These are phyloP conservation scores for Ascochyta lentis DNA, from an alignment of 2,329 filamentous ascomycete genomes.

Conservation along the genomic window DNA sequence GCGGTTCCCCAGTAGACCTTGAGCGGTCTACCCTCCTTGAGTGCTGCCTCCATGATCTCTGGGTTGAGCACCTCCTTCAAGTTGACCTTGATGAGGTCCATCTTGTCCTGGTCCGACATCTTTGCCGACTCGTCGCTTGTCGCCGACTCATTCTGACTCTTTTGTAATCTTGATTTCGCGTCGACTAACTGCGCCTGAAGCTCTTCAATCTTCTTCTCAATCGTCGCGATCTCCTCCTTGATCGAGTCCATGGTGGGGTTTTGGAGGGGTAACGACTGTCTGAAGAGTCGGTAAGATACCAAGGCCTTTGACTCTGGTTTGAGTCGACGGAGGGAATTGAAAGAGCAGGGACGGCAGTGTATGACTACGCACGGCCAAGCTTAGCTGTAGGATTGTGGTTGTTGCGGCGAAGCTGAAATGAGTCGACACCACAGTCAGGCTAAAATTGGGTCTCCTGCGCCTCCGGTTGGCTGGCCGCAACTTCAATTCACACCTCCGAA, in stretches of 20 bases:
- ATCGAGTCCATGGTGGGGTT: conserved; percentile 43
- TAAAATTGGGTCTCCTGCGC: conserved; percentile 20
- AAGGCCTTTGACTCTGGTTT: neutral
- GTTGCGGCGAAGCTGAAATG: conserved; percentile 18
- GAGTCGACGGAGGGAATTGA: neutral
- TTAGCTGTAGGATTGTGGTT: conserved; percentile 14
- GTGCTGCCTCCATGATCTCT: conserved; percentile 77
- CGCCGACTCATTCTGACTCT: conserved; percentile 26
- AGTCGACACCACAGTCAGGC: conserved; percentile 15
- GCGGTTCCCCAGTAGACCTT: conserved; percentile 90
- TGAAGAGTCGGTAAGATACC: conserved; percentile 1
- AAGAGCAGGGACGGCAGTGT: conserved; percentile 2
- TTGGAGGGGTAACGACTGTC: conserved; percentile 21
- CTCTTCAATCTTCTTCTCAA: conserved; percentile 43
- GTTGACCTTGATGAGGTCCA: conserved; percentile 80
- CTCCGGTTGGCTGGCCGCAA: conserved; percentile 16
- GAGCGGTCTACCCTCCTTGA: conserved; percentile 70
- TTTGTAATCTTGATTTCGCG: conserved; percentile 37
- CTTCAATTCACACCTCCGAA: neutral
- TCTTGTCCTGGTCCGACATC: conserved; percentile 64
- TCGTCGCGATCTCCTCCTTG: conserved; percentile 40
- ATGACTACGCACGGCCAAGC: conserved; percentile 6
- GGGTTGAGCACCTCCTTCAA: conserved; percentile 82
- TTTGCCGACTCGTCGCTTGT: conserved; percentile 31
- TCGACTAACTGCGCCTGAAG: conserved; percentile 40